These are phyloP conservation scores for Talaromyces piceae DNA, from an alignment of 2,329 filamentous ascomycete species.

Conservation along the genomic window DNA sequence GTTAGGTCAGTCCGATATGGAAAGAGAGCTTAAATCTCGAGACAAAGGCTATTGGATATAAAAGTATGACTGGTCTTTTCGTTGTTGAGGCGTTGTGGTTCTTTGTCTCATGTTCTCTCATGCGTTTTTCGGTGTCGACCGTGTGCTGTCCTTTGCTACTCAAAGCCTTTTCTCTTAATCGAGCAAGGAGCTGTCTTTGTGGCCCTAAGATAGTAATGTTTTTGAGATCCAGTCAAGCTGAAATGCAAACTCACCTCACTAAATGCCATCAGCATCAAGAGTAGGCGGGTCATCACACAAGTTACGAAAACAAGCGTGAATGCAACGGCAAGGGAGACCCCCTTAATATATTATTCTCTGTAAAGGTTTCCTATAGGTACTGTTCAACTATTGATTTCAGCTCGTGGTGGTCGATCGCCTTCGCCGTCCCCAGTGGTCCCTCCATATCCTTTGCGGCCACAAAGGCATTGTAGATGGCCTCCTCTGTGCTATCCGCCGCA, in stretches of 20 bases:
- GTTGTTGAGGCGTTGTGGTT: background rate
- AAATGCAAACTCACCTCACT: slow-evolving; percentile 18
- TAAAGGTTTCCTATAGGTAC: background rate
- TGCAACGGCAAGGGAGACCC: too few relatives aligned
- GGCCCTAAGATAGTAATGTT: background rate
- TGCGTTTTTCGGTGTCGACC: background rate
- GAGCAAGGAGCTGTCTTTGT: slow-evolving; percentile 5
- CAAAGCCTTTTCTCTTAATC: slow-evolving; percentile 8
- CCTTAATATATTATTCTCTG: background rate
- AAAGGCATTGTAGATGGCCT: slow-evolving; percentile 9
- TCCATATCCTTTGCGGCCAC: slow-evolving; percentile 7
- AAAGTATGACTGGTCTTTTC: background rate
- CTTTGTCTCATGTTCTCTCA: background rate
- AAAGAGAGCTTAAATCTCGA: background rate
- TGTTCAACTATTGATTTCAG: slow-evolving; percentile 7
- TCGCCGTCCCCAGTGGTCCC: slow-evolving; percentile 3
- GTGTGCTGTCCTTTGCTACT: background rate
- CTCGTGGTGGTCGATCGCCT: slow-evolving; percentile 4
- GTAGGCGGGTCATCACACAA: slow-evolving; percentile 29
- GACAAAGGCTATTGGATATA: too few relatives aligned
- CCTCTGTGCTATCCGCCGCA: slow-evolving; percentile 6
- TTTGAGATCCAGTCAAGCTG: background rate
- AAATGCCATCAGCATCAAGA: slow-evolving; percentile 20
- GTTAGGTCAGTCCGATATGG: background rate
- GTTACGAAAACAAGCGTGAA: slow-evolving; percentile 32